Conservation (phyloP, 805 yeast species). For the Vanderwaltozyma tropicalis region DNA sequence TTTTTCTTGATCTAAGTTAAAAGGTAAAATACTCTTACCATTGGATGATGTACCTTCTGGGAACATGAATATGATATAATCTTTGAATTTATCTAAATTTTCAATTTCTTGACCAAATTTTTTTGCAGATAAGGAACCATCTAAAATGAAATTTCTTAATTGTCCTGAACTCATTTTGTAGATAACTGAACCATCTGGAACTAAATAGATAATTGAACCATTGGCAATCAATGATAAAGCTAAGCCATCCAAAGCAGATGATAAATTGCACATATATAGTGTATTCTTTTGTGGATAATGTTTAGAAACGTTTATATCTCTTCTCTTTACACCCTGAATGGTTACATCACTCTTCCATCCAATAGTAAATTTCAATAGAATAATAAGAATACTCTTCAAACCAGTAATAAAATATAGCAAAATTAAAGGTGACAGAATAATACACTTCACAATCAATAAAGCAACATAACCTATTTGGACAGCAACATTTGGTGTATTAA, state of each 20-base stretch:
- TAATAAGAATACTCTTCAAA: slow-evolving; percentile 8
- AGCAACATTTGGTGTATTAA: slow-evolving; percentile 7
- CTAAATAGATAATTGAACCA: slow-evolving; percentile 12
- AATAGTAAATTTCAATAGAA: slow-evolving; percentile 27
- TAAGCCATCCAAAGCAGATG: slow-evolving; percentile 38
- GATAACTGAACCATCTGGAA: slow-evolving; percentile 12
- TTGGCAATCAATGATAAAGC: slow-evolving; percentile 26
- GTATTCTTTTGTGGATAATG: slow-evolving; percentile 32
- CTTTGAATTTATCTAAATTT: slow-evolving; percentile 17
- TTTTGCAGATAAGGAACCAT: slow-evolving; percentile 15
- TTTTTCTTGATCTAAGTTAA: slow-evolving; percentile 26
- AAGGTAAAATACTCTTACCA: slow-evolving; percentile 63
- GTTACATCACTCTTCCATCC: slow-evolving; percentile 28
- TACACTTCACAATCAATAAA: slow-evolving; percentile 5
- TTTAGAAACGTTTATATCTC: slow-evolving; percentile 15
- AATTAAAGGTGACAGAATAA: slow-evolving; percentile 15
- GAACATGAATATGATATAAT: slow-evolving; percentile 45
- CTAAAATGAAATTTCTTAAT: slow-evolving; percentile 14
- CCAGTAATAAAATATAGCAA: slow-evolving; percentile 5
- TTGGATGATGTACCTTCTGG: slow-evolving; percentile 83
- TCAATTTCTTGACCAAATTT: slow-evolving; percentile 9
- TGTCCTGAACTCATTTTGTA: slow-evolving; percentile 10
- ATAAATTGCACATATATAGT: slow-evolving; percentile 38
- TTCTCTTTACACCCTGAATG: slow-evolving; percentile 36
- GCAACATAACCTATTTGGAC: neutral